Percentiles rank a stretch among this genome's conserved stretches.
Conservation (phyloP, 345 rosid genomes). For the Salix exigua region DNA sequence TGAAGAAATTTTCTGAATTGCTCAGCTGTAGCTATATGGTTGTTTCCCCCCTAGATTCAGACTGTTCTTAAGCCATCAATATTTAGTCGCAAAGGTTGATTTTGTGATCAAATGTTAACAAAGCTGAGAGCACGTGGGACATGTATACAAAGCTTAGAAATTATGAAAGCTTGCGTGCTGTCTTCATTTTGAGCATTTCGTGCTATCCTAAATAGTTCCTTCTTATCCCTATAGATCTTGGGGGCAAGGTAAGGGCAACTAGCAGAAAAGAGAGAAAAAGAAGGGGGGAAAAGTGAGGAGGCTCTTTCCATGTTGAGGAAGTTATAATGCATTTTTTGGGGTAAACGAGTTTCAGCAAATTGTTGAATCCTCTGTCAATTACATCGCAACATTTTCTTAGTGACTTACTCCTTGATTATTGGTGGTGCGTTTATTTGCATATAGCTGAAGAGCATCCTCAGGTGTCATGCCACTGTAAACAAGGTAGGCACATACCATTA, state of each 20-base stretch:
- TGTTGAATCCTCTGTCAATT: too few relatives aligned
- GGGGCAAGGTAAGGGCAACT: too few relatives aligned
- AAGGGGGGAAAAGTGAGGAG: too few relatives aligned
- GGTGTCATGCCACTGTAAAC: conserved; percentile 75
- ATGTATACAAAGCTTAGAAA: background rate
- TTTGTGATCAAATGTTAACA: background rate
- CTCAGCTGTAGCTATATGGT: background rate
- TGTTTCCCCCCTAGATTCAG: background rate
- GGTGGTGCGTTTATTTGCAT: conserved; percentile 84
- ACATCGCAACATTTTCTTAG: background rate
- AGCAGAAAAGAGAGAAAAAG: too few relatives aligned
- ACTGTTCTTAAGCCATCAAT: background rate
- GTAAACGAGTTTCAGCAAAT: too few relatives aligned
- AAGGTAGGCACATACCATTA: conserved; percentile 86
- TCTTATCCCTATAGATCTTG: background rate
- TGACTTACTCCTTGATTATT: conserved; percentile 85
- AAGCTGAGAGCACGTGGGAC: background rate
- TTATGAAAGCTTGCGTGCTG: background rate
- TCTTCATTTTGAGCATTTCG: background rate
- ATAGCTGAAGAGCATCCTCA: conserved; percentile 81
- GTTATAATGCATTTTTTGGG: too few relatives aligned
- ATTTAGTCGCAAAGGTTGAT: background rate
- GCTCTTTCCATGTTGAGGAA: too few relatives aligned
- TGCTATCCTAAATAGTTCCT: background rate
- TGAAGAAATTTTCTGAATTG: background rate